Conservation (phyloP, 352 stramenopile species). For the Globisporangium perplexum region DNA sequence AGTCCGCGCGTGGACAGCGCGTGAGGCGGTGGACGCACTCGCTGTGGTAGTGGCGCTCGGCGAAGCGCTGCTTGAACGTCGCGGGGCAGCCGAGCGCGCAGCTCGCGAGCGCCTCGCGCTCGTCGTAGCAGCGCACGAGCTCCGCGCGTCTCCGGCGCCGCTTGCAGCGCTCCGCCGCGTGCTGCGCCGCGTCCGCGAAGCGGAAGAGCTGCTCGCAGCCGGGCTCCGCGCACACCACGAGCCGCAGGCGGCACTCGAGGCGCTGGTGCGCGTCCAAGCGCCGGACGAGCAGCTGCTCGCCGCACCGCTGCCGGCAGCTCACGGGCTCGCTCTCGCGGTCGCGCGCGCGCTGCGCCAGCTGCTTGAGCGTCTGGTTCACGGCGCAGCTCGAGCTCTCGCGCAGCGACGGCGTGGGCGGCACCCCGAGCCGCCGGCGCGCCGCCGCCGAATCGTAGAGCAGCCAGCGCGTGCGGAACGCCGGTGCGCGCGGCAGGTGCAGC, state of each 20-base stretch:
- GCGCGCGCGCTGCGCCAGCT: conserved; percentile 48
- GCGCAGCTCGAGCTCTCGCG: conserved; percentile 59
- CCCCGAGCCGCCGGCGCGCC: conserved; percentile 39
- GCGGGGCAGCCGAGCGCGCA: conserved; percentile 41
- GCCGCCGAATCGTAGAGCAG: conserved; percentile 39
- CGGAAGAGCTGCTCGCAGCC: conserved; percentile 35
- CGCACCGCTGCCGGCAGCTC: conserved; percentile 43
- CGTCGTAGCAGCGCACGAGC: conserved; percentile 27
- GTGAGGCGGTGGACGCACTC: conserved; percentile 47
- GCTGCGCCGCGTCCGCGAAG: conserved; percentile 21
- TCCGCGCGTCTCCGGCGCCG: conserved; percentile 31
- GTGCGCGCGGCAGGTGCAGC: conserved; percentile 35
- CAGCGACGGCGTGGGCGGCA: conserved; percentile 53
- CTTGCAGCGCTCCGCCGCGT: conserved; percentile 30
- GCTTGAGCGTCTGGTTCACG: conserved; percentile 61
- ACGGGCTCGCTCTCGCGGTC: conserved; percentile 35
- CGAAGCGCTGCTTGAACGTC: conserved; percentile 24
- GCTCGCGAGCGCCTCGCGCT: conserved; percentile 31
- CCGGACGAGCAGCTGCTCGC: conserved; percentile 21
- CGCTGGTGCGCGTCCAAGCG: conserved; percentile 52
- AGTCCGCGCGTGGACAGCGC: conserved; percentile 40
- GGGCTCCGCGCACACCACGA: conserved; percentile 46
- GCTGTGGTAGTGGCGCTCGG: conserved; percentile 31
- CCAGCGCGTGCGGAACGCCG: conserved; percentile 41
- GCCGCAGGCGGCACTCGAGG: conserved; percentile 33